Conservation (phyloP, 2,329 filamentous ascomycete species). For the Sporothrix brasiliensis region DNA sequence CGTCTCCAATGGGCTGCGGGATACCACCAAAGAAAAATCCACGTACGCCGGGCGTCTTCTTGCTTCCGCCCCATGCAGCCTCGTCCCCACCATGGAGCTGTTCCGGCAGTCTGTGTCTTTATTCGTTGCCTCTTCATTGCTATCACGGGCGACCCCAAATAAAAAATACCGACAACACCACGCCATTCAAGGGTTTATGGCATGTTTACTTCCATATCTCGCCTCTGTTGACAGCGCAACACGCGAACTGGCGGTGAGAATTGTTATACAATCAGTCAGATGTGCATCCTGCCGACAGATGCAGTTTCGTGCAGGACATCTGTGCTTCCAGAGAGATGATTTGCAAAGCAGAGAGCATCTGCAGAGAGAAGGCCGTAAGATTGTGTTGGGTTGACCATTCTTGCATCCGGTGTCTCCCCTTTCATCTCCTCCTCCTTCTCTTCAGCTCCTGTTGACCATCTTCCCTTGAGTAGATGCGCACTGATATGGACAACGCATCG, state of each 20-base stretch:
- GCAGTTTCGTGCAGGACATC: conserved; percentile 1
- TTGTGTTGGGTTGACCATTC: too few relatives aligned
- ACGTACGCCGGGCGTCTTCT: not conserved
- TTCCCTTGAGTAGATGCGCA: not conserved
- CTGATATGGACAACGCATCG: conserved; percentile 26
- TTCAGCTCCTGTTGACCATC: not conserved
- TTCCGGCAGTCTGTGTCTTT: too few relatives aligned
- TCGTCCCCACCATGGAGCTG: conserved; percentile 18
- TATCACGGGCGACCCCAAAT: not conserved
- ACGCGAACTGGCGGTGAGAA: conserved; percentile 17
- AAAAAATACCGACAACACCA: not conserved
- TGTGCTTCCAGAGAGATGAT: not conserved
- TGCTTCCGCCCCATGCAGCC: conserved; percentile 18
- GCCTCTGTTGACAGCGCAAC: not conserved
- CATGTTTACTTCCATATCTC: not conserved
- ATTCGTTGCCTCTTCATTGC: not conserved
- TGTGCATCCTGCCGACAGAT: not conserved
- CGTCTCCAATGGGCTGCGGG: not conserved
- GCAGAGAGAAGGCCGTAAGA: not conserved
- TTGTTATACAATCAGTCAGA: not conserved
- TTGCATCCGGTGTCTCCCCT: not conserved
- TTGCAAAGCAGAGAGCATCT: too few relatives aligned
- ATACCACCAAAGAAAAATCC: not conserved
- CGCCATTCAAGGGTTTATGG: not conserved
- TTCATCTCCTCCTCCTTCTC: not conserved